These are phyloP conservation scores for Eucalyptus curtisii DNA, from an alignment of 345 rosid species.

Conservation along the genomic window DNA sequence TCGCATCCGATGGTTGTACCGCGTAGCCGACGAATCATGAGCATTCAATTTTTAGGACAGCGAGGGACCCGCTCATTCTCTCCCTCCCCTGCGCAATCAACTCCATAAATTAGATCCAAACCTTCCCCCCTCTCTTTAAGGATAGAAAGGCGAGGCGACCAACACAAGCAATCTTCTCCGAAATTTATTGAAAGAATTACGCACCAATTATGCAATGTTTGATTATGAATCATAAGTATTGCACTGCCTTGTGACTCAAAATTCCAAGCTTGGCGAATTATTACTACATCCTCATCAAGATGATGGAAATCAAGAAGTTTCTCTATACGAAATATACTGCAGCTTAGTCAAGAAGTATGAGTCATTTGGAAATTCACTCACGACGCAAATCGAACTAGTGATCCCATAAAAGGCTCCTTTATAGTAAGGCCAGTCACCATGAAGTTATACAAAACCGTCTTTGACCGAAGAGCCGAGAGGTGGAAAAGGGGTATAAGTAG, in stretches of 20 bases:
- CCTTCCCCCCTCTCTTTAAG: neutral
- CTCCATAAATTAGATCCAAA: neutral
- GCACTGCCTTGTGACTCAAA: neutral
- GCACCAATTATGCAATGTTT: neutral
- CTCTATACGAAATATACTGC: fast-evolving
- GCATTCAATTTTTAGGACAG: neutral
- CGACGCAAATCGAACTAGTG: fast-evolving
- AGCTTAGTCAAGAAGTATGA: fast-evolving
- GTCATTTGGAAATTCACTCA: fast-evolving
- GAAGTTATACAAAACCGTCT: neutral
- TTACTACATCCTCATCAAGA: neutral
- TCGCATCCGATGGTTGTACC: neutral
- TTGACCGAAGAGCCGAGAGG: neutral
- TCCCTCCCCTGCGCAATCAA: neutral
- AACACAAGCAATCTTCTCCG: neutral
- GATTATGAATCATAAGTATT: neutral
- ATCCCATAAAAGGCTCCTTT: neutral
- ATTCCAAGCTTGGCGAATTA: neutral
- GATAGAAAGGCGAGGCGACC: neutral
- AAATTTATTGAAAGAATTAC: neutral
- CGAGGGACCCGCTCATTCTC: neutral
- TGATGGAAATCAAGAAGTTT: neutral
- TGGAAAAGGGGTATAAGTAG: neutral
- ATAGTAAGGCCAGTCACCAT: neutral
- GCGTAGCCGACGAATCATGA: neutral